Evolutionary conservation across 1,139 yeast species (phyloP), one percentile per base, ranked within the genome.

Genomic region (Chernovozyma sophiae-reginae): DNA sequence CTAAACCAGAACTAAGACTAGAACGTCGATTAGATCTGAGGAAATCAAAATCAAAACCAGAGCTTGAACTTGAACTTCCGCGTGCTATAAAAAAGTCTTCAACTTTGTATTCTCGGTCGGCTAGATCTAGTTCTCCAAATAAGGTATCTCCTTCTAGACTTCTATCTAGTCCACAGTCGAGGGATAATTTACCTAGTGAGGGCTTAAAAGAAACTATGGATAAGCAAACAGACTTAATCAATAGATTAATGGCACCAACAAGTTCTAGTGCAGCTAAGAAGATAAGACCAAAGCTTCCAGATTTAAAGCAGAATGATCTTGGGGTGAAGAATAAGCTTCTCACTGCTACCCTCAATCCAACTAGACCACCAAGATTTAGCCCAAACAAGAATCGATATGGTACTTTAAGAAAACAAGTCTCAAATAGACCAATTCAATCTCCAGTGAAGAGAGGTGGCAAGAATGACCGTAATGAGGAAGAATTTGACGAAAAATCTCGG

Each of bases 261-360:
- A 52, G 50, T 31, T 46, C 68, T 1, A 61, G 64, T 42, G 57
- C 60, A 4, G 62, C 60, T 5, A 63, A 60, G 34, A 43, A 35
- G 18, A 38, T 35, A 23, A 43, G 38, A 22, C 32, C 35, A 2
- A 40, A 28, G 19, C 18, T 34, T 27, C 30, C 40, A 25, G 40
- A 37, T 25, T 14, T 35, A 31, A 30, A 43, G 39, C 33, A 36
- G 41, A 13, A 30, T 38, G 14, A 40, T 51, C 26, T 24, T 11
- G 30, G 35, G 4, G 34, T 34, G 17, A 60, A 56, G 41, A 66
- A 65, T 37, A 52, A 58, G 41, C 65, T 67, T 38, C 53, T 67
- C 31, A 61, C 71, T 0, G 65, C 72, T 3, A 59, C 65, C 3
- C 49, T 67, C 24, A 60, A 60, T 18, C 65, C 65, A 1, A 48